phyloP scores from a whole-genome alignment of 768 basidiomycete species.

The Russula sp. region DNA sequence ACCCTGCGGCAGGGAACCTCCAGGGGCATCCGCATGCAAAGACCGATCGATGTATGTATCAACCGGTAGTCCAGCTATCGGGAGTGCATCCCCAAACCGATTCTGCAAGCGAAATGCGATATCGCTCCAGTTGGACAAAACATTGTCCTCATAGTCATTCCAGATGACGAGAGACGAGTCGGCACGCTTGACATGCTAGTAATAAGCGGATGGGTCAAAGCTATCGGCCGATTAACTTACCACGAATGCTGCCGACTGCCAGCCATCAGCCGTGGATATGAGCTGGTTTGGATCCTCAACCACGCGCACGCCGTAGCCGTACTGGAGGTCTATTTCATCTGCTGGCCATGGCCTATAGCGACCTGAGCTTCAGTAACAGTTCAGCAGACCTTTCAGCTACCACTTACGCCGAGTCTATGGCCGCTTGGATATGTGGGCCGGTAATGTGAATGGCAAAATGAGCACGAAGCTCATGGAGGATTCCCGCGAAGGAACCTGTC shows the following conservation, averaged over 20 bases:
- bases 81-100: background rate
- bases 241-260: background rate
- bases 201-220: background rate
- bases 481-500: accelerated
- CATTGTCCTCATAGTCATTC: background rate
- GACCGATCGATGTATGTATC: background rate
- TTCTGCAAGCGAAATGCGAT: background rate
- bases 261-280: background rate
- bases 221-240: background rate
- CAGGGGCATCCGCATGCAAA: background rate
- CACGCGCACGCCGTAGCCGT: background rate
- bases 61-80: background rate
- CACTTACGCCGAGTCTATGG: constrained; percentile 8
- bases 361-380: background rate
- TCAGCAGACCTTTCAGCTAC: too few relatives aligned
- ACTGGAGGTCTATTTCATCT: background rate
- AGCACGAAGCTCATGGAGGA: background rate
- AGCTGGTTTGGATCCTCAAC: background rate
- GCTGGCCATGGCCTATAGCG: background rate
- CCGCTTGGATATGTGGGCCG: accelerated
- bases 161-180: constrained; percentile 7
- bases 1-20: background rate
- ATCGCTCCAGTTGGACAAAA: background rate
- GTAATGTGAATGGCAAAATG: background rate
- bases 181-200: background rate